Percentiles rank a stretch among this genome's conserved stretches.
phyloP scores from a whole-genome alignment of 495 filamentous ascomycete species.

The Penicillium dipodomyicola region DNA sequence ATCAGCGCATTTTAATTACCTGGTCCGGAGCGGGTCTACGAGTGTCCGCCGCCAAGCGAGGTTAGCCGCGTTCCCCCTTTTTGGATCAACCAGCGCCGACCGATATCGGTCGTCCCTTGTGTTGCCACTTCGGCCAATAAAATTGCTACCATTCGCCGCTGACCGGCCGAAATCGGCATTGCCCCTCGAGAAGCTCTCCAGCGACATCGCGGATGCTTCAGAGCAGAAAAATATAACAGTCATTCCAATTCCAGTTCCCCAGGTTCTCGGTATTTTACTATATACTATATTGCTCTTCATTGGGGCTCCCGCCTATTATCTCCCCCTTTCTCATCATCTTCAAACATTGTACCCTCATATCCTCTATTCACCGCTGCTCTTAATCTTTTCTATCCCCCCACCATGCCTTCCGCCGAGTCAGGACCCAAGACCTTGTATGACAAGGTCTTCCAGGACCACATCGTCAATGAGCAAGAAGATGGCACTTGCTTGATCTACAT shows the following conservation, averaged over 20 bases:
- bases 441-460: conserved; percentile 91
- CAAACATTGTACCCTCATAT: conserved; percentile 1
- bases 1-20: conserved; percentile 17
- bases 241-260: conserved; percentile 18
- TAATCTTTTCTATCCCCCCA: conserved; percentile 23
- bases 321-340: not conserved
- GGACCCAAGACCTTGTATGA: conserved; percentile 91
- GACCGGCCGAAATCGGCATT: conserved; percentile 45
- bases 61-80: conserved; percentile 23
- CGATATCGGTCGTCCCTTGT: conserved; percentile 21
- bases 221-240: conserved; percentile 31
- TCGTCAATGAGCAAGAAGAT: conserved; percentile 90
- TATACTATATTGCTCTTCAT: conserved; percentile 11
- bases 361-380: not conserved
- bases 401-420: conserved; percentile 77
- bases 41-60: conserved; percentile 24
- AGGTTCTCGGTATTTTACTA: conserved; percentile 13
- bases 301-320: conserved; percentile 6
- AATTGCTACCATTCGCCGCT: conserved; percentile 30
- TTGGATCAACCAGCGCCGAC: not conserved
- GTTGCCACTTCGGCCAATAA: conserved; percentile 31
- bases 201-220: conserved; percentile 43
- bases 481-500: conserved; percentile 93
- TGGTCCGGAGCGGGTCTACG: conserved; percentile 13
- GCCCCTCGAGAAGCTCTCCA: conserved; percentile 38